Evolutionary conservation across 352 stramenopile species (phyloP), one percentile per base, ranked within the genome.

Genomic region (Globisporangium cylindrosporum): DNA sequence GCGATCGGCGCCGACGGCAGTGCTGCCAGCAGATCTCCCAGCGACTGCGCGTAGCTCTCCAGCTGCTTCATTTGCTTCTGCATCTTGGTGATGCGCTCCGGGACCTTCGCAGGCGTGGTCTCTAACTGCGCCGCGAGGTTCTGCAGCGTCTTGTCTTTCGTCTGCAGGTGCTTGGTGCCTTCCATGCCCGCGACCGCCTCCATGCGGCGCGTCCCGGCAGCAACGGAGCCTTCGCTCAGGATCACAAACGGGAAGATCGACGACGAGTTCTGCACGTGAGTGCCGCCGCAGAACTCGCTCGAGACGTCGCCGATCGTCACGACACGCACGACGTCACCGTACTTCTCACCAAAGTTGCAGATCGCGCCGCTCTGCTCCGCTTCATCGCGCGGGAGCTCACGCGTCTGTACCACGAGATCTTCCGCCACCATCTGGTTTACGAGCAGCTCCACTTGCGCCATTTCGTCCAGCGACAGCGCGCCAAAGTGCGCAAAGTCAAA

Each of bases 401-500:
- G 56, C 12, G 79, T 90, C 43, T 67, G 66, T 8, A 93, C 79
- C 12, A 57, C 48, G 9, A 82, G 38, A 22, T 78, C 70, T 27
- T 73, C 70, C 18, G 79, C 61, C 27, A 84, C 87, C 62, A 91
- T 67, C 12, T 76, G 69, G 59, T 93, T 92, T 41, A 94, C 79
- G 14, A 77, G 74, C 12, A 66, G 61, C 67, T 92, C 78, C 14
- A 93, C 82, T 12, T 49, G 75, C n/a, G 63, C 69, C 55, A 95
- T 71, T 62, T 94, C 76, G 0, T 93, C 85, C 18, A 70, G 34
- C 9, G 85, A 84, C 32, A 95, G 62, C 0, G 74, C 78, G 10
- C 86, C 82, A 79, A 94, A 93, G 67, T 93, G 86, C 55, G 83
- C 76, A 67, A 96, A 95, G 69, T 96, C 87, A 64, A 95, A 96